Evolutionary conservation across 495 filamentous ascomycete species (phyloP).

Genomic region (Penicillium silybi): DNA sequence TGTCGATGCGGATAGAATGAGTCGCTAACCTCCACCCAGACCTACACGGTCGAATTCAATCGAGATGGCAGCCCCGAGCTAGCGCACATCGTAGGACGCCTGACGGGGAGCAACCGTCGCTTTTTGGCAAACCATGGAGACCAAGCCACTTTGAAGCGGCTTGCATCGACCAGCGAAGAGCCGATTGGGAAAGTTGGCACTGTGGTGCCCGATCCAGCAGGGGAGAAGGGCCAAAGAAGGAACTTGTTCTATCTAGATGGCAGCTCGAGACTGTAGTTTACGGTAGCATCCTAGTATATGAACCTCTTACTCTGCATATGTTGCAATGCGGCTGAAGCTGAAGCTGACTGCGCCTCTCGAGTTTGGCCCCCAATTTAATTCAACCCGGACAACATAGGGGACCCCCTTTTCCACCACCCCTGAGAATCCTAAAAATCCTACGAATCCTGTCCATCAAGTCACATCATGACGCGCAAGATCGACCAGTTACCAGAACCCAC

Average conservation of each 20-base stretch:
- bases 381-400: no score
- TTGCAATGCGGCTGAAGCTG: background rate
- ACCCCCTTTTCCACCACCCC: no score
- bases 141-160: conserved; percentile 4
- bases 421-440: no score
- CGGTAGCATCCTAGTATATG: background rate
- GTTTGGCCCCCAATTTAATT: no score
- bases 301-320: background rate
- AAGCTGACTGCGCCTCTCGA: no score
- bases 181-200: conserved; percentile 5
- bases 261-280: background rate
- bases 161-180: conserved; percentile 4
- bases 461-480: background rate
- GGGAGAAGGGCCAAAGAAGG: conserved; percentile 2
- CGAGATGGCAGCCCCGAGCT: conserved; percentile 39
- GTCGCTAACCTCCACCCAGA: conserved; percentile 27
- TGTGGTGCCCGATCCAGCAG: conserved; percentile 1
- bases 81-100: conserved; percentile 46
- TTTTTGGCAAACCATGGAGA: conserved; percentile 51
- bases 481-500: background rate
- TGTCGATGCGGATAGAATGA: background rate
- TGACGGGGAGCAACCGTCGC: conserved; percentile 37
- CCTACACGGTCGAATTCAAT: conserved; percentile 51
- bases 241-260: conserved; percentile 9
- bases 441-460: no score